Base-by-base conservation (phyloP, 306 rosid genomes). In the Medicago lupulina region DNA sequence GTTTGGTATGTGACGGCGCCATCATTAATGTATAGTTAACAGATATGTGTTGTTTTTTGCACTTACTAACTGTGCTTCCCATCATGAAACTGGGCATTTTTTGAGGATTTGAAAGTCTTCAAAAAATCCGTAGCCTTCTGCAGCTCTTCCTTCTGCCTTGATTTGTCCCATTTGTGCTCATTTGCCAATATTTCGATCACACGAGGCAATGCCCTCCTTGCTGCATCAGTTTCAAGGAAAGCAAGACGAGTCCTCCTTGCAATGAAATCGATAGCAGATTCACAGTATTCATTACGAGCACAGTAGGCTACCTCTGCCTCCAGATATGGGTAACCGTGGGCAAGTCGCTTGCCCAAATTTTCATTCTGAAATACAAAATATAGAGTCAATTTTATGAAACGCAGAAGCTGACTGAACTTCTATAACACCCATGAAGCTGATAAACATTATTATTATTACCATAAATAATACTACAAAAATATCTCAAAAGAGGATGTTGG, bases 261-360 rank as follows among this genome's bases (percentile, higher is more conserved):
- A 62, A 96, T 92, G 88, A 96, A 96, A 78, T 96, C 99, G 39
- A 92, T 76, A 17, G 99, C 96, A 67, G 98, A 92, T 85, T 92
- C 97, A 65, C 99, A 96, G 79, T 90, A 96, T 82, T 96, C 99
- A 54, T 92, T 79, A 23, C 99, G 93, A 44, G 99, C 99, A 80
- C 99, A 92, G 85, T 90, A 96, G 4, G 99, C 99, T 70, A 96
- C 99, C 87, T 96, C 99, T 11, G 99, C 99, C 86, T 96, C 99
- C 66, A 96, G 87, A 82, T 81, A 89, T 15, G 99, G 98, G 85
- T 96, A 90, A 68, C 99, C 92, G 60, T 96, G 99, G 58, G 98
- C 97, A 21, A 96, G 95, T 79, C 99, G 86, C 86, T 96, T 96
- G 53, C 99, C 99, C 84, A 96, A 71, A 67, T 61, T 77, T 83